These are phyloP conservation scores for Fremontodendron californicum DNA, from an alignment of 345 rosid genomes.

Conservation along the genomic window DNA sequence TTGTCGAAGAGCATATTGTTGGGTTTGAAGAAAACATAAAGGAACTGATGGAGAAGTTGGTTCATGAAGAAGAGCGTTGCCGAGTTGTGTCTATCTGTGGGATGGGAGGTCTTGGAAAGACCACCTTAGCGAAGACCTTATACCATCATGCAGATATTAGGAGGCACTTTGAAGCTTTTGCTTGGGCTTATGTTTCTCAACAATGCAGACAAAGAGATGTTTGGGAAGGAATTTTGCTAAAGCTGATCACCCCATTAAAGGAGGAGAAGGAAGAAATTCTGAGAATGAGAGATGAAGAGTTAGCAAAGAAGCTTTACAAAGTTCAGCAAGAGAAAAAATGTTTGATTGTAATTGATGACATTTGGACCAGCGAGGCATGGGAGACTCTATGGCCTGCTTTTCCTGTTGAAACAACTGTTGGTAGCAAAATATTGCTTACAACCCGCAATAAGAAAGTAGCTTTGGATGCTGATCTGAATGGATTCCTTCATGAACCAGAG, in stretches of 20 bases:
- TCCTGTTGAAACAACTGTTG: conserved; percentile 5
- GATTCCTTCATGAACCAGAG: conserved; percentile 22
- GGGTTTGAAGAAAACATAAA: conserved; percentile 31
- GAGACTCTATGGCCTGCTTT: conserved; percentile 32
- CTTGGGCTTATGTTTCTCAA: conserved; percentile 50
- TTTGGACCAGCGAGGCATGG: conserved; percentile 41
- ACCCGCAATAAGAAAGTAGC: conserved; percentile 40
- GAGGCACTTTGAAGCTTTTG: conserved; percentile 28
- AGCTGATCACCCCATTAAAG: conserved; percentile 21
- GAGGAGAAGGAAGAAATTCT: conserved; percentile 28
- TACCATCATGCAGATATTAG: conserved; percentile 25
- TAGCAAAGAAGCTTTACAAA: conserved; percentile 26
- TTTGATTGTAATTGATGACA: conserved; percentile 47
- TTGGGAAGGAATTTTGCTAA: conserved; percentile 32
- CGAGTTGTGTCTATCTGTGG: conserved; percentile 33
- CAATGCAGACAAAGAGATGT: conserved; percentile 29
- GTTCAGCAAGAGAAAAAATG: conserved; percentile 28
- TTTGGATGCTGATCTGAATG: conserved; percentile 20
- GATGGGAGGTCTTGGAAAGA: conserved; percentile 56
- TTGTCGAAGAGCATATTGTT: conserved; percentile 27
- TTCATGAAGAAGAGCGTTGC: conserved; percentile 8
- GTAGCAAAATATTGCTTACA: conserved; percentile 46
- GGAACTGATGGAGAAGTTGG: conserved; percentile 24
- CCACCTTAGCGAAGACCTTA: conserved; percentile 41
- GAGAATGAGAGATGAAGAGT: conserved; percentile 32